phyloP scores from a whole-genome alignment of 306 rosid species.

The Prosopis cineraria region DNA sequence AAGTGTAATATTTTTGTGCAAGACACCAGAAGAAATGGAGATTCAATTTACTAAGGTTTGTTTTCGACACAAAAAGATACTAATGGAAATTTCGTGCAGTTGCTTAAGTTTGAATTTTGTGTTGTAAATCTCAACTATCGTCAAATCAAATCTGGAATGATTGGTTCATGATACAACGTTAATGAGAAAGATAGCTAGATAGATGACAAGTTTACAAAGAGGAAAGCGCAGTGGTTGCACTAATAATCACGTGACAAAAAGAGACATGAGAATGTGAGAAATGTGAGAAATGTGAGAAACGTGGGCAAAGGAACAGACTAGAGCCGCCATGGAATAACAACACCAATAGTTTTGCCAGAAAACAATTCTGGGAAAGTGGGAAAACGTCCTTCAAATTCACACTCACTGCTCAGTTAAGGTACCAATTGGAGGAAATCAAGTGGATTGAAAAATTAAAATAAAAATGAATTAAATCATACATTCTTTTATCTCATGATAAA shows the following conservation, averaged over 20 bases:
- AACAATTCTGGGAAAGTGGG: neutral
- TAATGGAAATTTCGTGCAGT: neutral
- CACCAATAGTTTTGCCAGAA: neutral
- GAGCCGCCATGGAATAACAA: neutral
- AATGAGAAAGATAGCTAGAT: neutral
- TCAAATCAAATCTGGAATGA: neutral
- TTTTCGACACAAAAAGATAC: neutral
- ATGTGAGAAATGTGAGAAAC: conserved; percentile 21
- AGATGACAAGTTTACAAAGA: neutral
- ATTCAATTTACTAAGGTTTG: no score
- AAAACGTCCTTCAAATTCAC: neutral
- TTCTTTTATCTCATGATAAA: no score
- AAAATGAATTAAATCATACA: no score
- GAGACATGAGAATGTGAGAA: neutral
- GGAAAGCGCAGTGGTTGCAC: neutral
- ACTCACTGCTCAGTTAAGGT: no score
- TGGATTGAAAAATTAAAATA: no score
- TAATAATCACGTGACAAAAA: neutral
- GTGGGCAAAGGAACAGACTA: no score
- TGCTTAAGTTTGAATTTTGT: no score
- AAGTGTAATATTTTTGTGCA: no score
- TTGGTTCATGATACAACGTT: no score
- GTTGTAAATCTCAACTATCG: neutral
- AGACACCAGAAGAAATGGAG: no score
- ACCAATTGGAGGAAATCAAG: no score